phyloP scores from a whole-genome alignment of 495 filamentous ascomycete species.

The Articulospora tetracladia region DNA sequence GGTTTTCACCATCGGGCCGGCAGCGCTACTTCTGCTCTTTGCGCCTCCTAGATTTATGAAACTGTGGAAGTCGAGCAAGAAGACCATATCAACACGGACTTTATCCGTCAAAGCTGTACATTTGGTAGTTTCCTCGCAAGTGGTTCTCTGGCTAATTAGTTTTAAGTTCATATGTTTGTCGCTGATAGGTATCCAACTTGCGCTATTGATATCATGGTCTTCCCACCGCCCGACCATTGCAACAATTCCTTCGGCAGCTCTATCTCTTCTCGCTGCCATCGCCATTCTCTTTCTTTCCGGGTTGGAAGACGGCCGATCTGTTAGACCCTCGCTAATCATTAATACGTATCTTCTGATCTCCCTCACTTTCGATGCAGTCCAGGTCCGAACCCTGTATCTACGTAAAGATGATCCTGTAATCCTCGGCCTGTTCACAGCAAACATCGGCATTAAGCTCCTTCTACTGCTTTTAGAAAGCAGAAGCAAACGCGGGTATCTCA shows the following conservation, averaged over 20 bases:
- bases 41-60: constrained; percentile 40
- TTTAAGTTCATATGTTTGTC: not conserved
- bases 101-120: constrained; percentile 42
- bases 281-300: constrained; percentile 35
- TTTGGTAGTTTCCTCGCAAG: not conserved
- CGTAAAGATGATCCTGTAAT: not conserved
- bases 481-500: constrained; percentile 21
- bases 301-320: constrained; percentile 33
- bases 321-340: constrained; percentile 51
- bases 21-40: constrained; percentile 35
- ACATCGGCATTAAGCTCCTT: constrained; percentile 6
- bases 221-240: constrained; percentile 33
- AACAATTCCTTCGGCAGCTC: constrained; percentile 37
- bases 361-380: constrained; percentile 52
- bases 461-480: constrained; percentile 9
- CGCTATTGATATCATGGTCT: constrained; percentile 46
- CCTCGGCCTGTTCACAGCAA: constrained; percentile 6
- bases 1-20: constrained; percentile 41
- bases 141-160: not conserved
- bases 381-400: constrained; percentile 41
- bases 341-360: constrained; percentile 57
- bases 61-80: constrained; percentile 38
- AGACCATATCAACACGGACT: constrained; percentile 36
- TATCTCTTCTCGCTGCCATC: constrained; percentile 35
- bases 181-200: constrained; percentile 36